These are phyloP conservation scores for Aspergillus sp. DNA, from an alignment of 2,329 filamentous ascomycete species.

Conservation along the genomic window DNA sequence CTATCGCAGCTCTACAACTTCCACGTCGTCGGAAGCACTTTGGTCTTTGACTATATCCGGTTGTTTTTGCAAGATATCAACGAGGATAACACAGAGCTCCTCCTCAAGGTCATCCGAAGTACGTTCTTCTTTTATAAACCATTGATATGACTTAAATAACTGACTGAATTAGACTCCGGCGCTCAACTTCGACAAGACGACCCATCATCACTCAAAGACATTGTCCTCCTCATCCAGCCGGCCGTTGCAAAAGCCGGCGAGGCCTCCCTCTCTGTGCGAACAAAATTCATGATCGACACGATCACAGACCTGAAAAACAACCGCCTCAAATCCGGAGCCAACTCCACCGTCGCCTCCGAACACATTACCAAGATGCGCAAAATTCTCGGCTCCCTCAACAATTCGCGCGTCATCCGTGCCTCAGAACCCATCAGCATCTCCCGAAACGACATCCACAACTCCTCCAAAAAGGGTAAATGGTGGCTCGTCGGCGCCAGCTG, in stretches of 20 bases:
- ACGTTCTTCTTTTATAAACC: constrained; percentile 18
- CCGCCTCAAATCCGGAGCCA: constrained; percentile 73
- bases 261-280: constrained; percentile 75
- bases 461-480: constrained; percentile 91
- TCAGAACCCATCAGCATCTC: constrained; percentile 80
- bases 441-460: constrained; percentile 76
- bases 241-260: constrained; percentile 68
- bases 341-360: constrained; percentile 72
- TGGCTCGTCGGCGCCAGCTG: constrained; percentile 98
- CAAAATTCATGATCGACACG: constrained; percentile 96
- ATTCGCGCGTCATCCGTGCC: constrained; percentile 62
- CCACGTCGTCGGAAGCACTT: constrained; percentile 75
- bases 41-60: constrained; percentile 90
- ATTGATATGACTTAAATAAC: neutral
- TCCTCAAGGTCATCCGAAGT: constrained; percentile 79
- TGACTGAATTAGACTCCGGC: constrained; percentile 58
- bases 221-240: constrained; percentile 75
- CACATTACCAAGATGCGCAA: constrained; percentile 89
- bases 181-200: constrained; percentile 85
- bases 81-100: constrained; percentile 83
- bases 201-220: constrained; percentile 81
- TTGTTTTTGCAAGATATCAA: constrained; percentile 72
- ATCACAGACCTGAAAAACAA: constrained; percentile 96
- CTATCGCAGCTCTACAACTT: constrained; percentile 90
- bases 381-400: constrained; percentile 74